These are phyloP conservation scores for Trichothecium sympodiale DNA, from an alignment of 2,329 filamentous ascomycete species.

Conservation along the genomic window DNA sequence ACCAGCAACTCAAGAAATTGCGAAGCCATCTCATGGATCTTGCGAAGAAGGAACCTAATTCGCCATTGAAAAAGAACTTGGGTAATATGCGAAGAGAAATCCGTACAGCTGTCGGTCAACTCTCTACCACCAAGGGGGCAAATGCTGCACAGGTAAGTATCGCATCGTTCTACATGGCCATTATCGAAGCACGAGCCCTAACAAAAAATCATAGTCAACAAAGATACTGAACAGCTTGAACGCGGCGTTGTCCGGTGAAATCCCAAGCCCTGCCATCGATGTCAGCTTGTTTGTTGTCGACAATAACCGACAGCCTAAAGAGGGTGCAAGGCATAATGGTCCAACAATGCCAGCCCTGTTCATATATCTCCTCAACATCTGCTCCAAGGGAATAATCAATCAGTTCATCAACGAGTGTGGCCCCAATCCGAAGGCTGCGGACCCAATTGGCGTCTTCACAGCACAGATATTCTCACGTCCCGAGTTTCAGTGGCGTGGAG, in stretches of 20 bases:
- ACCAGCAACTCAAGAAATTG: slow-evolving; percentile 55
- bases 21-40: slow-evolving; percentile 53
- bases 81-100: slow-evolving; percentile 64
- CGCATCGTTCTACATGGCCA: too few species aligned
- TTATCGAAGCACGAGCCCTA: too few species aligned
- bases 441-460: slow-evolving; percentile 68
- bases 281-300: slow-evolving; percentile 41
- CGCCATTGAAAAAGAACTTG: slow-evolving; percentile 50
- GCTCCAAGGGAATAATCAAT: slow-evolving; percentile 60
- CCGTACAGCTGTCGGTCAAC: slow-evolving; percentile 60
- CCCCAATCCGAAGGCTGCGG: slow-evolving; percentile 53
- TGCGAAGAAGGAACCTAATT: slow-evolving; percentile 28
- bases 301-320: slow-evolving; percentile 28
- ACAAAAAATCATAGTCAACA: slow-evolving; percentile 16
- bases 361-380: slow-evolving; percentile 66
- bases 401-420: slow-evolving; percentile 60
- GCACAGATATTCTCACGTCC: slow-evolving; percentile 63
- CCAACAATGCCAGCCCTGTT: slow-evolving; percentile 50
- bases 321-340: slow-evolving; percentile 40
- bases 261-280: slow-evolving; percentile 42
- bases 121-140: slow-evolving; percentile 52
- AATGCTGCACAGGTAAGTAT: slow-evolving; percentile 35
- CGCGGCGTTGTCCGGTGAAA: slow-evolving; percentile 37
- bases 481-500: slow-evolving; percentile 55
- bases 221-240: slow-evolving; percentile 33